Evolutionary conservation across 768 basidiomycete species (phyloP).

Genomic region (Glaciozyma antarctica): DNA sequence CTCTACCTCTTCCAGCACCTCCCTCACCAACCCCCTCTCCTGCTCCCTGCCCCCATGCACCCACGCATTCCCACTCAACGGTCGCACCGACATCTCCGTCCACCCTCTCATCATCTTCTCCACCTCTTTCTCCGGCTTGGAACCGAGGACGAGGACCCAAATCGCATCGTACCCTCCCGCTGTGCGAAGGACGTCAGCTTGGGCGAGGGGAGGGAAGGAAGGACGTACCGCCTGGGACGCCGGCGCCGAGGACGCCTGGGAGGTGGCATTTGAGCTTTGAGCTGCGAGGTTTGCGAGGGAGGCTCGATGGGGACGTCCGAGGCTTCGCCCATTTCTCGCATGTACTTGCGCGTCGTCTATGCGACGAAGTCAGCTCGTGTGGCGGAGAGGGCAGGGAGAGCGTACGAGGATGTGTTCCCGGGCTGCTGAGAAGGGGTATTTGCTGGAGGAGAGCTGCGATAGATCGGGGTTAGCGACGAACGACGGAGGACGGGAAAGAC

Average conservation of each 20-base stretch:
- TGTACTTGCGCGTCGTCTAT: constrained; percentile 64
- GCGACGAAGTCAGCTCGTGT: neutral
- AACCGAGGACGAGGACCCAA: constrained; percentile 68
- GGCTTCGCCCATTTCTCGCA: constrained; percentile 71
- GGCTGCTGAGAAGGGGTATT: neutral
- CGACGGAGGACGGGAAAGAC: neutral
- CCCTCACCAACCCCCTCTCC: constrained; percentile 18
- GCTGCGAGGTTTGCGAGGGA: constrained; percentile 71
- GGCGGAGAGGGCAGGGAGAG: neutral
- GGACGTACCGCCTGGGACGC: constrained; percentile 83
- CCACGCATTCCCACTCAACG: constrained; percentile 38
- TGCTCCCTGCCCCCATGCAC: constrained; percentile 32
- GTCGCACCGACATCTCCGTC: constrained; percentile 42
- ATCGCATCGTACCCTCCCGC: constrained; percentile 97
- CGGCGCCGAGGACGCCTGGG: constrained; percentile 83
- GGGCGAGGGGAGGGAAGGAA: neutral
- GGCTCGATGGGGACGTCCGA: constrained; percentile 86
- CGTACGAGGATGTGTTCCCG: constrained; percentile 8
- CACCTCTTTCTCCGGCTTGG: constrained; percentile 42
- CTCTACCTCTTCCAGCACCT: constrained; percentile 11
- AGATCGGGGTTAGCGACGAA: neutral
- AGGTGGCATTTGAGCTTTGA: no score
- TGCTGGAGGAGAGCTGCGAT: neutral
- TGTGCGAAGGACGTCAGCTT: constrained; percentile 37
- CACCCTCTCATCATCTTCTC: constrained; percentile 39